Conservation (phyloP, 345 rosid species). For the Brassica juncea region DNA sequence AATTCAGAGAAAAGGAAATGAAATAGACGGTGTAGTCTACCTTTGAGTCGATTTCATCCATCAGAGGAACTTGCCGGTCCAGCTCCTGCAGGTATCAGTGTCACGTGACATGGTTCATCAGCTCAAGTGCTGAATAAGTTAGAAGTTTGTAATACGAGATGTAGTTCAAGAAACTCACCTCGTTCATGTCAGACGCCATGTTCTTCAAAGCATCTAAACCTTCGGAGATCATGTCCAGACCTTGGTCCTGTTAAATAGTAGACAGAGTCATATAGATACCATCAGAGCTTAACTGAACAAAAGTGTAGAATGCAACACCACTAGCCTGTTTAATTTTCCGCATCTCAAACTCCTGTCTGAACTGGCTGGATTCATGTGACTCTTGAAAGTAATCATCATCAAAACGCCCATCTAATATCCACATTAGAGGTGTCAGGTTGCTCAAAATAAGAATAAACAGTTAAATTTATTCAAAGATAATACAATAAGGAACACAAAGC, state of each 20-base stretch:
- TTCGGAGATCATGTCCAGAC: conserved; percentile 88
- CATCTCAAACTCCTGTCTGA: conserved; percentile 95
- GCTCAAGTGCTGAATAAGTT: conserved; percentile 12
- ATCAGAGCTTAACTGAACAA: not conserved
- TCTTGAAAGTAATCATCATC: conserved; percentile 89
- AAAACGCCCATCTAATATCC: conserved; percentile 66
- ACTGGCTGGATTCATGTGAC: conserved; percentile 70
- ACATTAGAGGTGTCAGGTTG: conserved; percentile 27
- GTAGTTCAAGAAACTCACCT: conserved; percentile 51
- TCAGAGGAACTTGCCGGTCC: conserved; percentile 94
- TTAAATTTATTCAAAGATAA: conserved; percentile 6
- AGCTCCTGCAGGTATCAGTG: conserved; percentile 63
- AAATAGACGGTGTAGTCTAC: conserved; percentile 35
- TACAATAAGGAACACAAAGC: conserved; percentile 10
- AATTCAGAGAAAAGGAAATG: conserved; percentile 16
- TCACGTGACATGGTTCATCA: conserved; percentile 15
- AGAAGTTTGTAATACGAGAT: conserved; percentile 6
- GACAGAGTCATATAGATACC: not conserved
- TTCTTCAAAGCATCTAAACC: conserved; percentile 94
- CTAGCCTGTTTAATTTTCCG: conserved; percentile 84
- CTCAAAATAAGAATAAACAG: not conserved
- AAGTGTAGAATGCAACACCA: not conserved
- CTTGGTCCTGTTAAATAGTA: conserved; percentile 74
- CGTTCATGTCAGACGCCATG: conserved; percentile 98
- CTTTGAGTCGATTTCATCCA: conserved; percentile 99